A percentile compares a stretch with the other conserved stretches of the same genome.
These are phyloP conservation scores for Leccinum griseonigrum DNA, from an alignment of 1,284 basidiomycete species.

Conservation along the genomic window DNA sequence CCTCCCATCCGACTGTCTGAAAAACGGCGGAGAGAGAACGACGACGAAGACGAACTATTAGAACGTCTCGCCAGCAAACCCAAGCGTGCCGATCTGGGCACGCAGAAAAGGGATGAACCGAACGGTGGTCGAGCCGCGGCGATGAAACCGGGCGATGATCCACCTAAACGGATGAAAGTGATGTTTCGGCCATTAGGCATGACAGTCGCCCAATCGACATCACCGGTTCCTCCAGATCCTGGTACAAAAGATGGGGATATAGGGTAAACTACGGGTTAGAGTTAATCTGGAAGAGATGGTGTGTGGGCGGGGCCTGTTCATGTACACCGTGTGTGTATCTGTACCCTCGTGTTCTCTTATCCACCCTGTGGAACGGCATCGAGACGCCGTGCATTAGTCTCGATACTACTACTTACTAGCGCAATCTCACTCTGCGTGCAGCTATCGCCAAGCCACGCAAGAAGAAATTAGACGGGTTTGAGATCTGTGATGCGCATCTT, in stretches of 20 bases:
- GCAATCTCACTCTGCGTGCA: not conserved
- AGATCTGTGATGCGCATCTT: not conserved
- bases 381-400: constrained; percentile 6
- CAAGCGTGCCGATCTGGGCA: constrained; percentile 48
- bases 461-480: not conserved
- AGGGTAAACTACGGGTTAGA: constrained; percentile 39
- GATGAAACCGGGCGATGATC: constrained; percentile 56
- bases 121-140: constrained; percentile 26
- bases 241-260: constrained; percentile 74
- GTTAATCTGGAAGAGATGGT: not conserved
- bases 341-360: constrained; percentile 13
- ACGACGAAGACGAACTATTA: constrained; percentile 69
- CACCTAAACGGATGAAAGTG: constrained; percentile 76
- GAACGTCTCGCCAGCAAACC: constrained; percentile 54
- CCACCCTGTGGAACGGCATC: constrained; percentile 3
- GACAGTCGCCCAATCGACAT: constrained; percentile 29
- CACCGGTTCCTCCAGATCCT: constrained; percentile 53
- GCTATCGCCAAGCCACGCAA: not conserved
- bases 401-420: constrained; percentile 1
- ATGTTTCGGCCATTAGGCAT: constrained; percentile 56
- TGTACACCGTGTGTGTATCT: constrained; percentile 16
- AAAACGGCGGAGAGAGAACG: constrained; percentile 72
- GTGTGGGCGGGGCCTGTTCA: not conserved
- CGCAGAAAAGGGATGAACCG: constrained; percentile 35
- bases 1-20: constrained; percentile 52